Evolutionary conservation across 306 rosid genomes (phyloP), one percentile per base, ranked within the genome.

Genomic region (Senna tora): DNA sequence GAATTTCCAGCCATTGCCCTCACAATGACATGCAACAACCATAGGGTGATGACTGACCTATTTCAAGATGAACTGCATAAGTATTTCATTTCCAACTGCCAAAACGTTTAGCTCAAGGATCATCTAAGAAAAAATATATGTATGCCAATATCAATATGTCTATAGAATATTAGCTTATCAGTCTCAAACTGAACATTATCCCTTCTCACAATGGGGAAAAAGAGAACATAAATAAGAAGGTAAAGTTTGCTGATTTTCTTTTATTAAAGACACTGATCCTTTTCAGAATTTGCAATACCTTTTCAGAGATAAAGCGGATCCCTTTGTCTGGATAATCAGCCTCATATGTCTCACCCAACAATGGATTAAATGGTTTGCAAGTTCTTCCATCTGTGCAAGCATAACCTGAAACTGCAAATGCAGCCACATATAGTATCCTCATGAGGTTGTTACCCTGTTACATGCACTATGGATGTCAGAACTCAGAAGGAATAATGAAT

Each of bases 1-100:
- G 75, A 94, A 89, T 83, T 84, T 94, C 99, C 99, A 94, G 33
- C 96, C 95, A 39, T 10, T 78, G 17, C 99, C 99, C 77, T 91
- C 96, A 65, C 97, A 90, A 54, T 93, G 97, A 85, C 97, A 90
- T 76, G 98, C 98, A 71, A 93, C 75, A 74, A 84, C 55, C 97
- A 90, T 83, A 38, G 98, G 98, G 76, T 93, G 97, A 81, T 93
- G 98, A 80, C 98, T 93, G 73, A 93, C 98, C 98, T 93, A 84
- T 78, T 76, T 66, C 75, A 58, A 69, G 53, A 81, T 52, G 25
- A 81, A 78, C 41, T 65, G 33, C 69, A 16, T 56, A 41, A 75
- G 73, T 61, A 55, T 13, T 39, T 72, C 52, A 28, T 25, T 17
- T 52, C 22, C 47, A 76, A 72, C 30, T 72, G 73, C 77, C 65